Base-by-base conservation (phyloP, 768 basidiomycete genomes). In the Chalciporus sphaerocephalus region DNA sequence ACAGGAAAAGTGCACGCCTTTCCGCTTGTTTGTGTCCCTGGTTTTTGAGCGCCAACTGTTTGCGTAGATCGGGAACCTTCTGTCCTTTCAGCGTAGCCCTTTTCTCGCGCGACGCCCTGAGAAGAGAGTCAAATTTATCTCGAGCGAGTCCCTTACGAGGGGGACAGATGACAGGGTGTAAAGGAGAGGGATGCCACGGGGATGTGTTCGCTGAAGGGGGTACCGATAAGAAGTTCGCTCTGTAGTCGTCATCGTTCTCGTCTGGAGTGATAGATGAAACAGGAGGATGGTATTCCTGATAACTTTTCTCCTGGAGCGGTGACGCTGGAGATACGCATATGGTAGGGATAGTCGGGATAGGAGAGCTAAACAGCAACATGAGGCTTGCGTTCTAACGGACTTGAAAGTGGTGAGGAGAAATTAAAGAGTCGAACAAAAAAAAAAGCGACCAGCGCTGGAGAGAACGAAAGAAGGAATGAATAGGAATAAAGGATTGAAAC, bases 1-100 rank as follows among this genome's bases (percentile, higher is more conserved):
- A 84, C 21, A 90, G 68, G 69, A 91, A 90, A 47, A 77, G 71
- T 4, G 85, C 82, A 22, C 87, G 83, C 42, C 89, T 76, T 62
- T 86, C 84, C 55, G 76, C 85, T 66, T 87, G 84, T 69, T 84
- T 87, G 59, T 74, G 78, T 68, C 74, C 79, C 66, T 88, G 86
- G 40, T 74, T 76, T 64, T 82, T 87, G 46, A 85, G 65, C 10
- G 83, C 82, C 40, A 87, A 79, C 66, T 89, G 83, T 66, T 81
- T 87, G 53, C 84, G 80, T 40, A 90, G 74, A 66, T 86, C 78
- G 17, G 69, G 69, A 21, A 65, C 64, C 61, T 68, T 75, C 64
- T 75, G 83, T 36, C 61, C 62, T 32, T 70, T 72, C 11, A 73
- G 46, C 20, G 61, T 58, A 15, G 70, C 63, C 56, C 77, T 79